These are phyloP conservation scores for Pseudocercospora eumusae DNA, from an alignment of 2,329 filamentous ascomycete genomes.

Conservation along the genomic window DNA sequence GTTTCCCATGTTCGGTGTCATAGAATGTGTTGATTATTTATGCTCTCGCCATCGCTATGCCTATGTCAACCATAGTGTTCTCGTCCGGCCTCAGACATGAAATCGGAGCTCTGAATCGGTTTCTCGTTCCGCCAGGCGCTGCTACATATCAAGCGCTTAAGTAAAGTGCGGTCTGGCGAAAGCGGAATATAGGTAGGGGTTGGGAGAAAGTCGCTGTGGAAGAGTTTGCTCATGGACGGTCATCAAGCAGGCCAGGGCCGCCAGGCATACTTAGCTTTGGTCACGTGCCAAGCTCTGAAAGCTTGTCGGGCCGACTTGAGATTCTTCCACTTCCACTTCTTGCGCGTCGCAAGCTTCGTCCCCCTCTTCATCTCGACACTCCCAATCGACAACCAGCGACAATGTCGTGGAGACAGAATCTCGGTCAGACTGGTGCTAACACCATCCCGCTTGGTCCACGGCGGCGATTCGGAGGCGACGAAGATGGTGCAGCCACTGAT, in stretches of 20 bases:
- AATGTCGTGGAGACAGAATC: constrained; percentile 66
- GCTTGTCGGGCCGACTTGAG: not conserved
- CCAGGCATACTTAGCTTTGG: too few relatives aligned
- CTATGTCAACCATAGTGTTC: too few relatives aligned
- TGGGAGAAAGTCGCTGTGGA: too few relatives aligned
- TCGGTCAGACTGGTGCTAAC: constrained; percentile 95
- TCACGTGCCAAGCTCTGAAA: not conserved
- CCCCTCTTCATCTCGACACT: not conserved
- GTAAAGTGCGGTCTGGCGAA: not conserved
- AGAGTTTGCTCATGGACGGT: too few relatives aligned
- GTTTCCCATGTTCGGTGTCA: too few relatives aligned
- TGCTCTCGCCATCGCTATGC: too few relatives aligned
- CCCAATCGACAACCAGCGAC: constrained; percentile 20
- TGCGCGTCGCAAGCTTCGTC: not conserved
- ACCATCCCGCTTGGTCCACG: constrained; percentile 90
- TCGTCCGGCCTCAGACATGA: too few relatives aligned
- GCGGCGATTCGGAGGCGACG: constrained; percentile 73
- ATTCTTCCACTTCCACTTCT: not conserved
- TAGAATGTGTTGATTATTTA: too few relatives aligned
- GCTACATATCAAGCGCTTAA: not conserved
- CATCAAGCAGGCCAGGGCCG: too few relatives aligned
- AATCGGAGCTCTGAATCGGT: not conserved
- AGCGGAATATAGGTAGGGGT: not conserved
- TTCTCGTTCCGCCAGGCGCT: not conserved
- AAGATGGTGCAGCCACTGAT: constrained; percentile 48